Percentiles rank a stretch among this genome's conserved stretches.
phyloP scores from a whole-genome alignment of 495 filamentous ascomycete genomes.

The Aspergillus diversus region DNA sequence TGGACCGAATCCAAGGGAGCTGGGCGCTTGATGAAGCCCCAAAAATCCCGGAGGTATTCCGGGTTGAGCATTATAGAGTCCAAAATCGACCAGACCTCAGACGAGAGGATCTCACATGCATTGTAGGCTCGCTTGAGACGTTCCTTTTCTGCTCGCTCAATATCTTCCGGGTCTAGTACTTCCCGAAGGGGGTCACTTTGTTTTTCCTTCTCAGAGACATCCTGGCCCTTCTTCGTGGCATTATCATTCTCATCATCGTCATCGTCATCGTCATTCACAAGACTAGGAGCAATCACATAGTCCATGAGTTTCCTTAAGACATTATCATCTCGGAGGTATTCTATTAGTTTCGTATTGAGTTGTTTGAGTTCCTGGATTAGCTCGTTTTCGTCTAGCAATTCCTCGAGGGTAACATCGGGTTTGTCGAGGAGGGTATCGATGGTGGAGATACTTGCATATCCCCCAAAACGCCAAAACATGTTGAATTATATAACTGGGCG shows the following conservation, averaged over 20 bases:
- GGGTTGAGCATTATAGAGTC: slow-evolving; percentile 89
- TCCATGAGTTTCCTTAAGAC: slow-evolving; percentile 86
- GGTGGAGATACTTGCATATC: slow-evolving; percentile 94
- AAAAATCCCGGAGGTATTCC: slow-evolving; percentile 77
- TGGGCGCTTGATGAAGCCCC: slow-evolving; percentile 81
- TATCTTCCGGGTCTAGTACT: slow-evolving; percentile 57
- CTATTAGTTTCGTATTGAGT: slow-evolving; percentile 96
- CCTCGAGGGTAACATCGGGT: slow-evolving; percentile 90
- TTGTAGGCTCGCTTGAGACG: slow-evolving; percentile 90
- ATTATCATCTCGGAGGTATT: slow-evolving; percentile 86
- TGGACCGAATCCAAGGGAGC: slow-evolving; percentile 87
- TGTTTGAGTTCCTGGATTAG: slow-evolving; percentile 97
- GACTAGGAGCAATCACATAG: slow-evolving; percentile 82
- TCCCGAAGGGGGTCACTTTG: slow-evolving; percentile 51
- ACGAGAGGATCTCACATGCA: slow-evolving; percentile 89
- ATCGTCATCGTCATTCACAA: slow-evolving; percentile 66
- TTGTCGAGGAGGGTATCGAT: slow-evolving; percentile 97
- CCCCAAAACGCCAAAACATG: slow-evolving; percentile 99
- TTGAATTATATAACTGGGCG: slow-evolving; percentile 55
- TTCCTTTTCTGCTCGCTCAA: slow-evolving; percentile 81
- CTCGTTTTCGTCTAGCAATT: slow-evolving; percentile 93
- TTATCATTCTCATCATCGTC: slow-evolving; percentile 57
- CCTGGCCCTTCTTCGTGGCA: slow-evolving; percentile 39
- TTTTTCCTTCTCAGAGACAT: slow-evolving; percentile 47
- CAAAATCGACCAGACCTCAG: slow-evolving; percentile 94